Evolutionary conservation across 2,329 filamentous ascomycete species (phyloP).

Genomic region (Decorospora gaudefroyi): DNA sequence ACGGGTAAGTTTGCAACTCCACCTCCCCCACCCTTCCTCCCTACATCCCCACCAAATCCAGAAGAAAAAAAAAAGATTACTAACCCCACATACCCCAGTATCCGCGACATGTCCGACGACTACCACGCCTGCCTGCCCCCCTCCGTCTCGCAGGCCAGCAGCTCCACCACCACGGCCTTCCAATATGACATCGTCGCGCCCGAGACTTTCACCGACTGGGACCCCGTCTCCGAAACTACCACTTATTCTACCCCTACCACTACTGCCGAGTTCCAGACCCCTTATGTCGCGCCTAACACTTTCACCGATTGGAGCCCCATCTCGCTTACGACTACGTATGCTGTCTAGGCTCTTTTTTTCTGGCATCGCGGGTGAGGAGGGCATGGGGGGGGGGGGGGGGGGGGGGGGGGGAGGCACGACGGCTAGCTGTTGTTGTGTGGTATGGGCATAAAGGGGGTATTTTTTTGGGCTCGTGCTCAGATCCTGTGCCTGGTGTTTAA

Average conservation of each 20-base stretch:
- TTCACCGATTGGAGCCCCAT: background rate
- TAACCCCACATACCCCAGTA: background rate
- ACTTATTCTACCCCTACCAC: background rate
- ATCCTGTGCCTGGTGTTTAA: too few species aligned
- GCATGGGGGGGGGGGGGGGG: too few species aligned
- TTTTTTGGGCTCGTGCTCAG: too few species aligned
- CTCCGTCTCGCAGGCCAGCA: background rate
- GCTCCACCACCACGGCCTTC: background rate
- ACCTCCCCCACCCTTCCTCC: too few species aligned
- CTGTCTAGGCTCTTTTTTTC: too few species aligned
- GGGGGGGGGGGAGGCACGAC: too few species aligned
- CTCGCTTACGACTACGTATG: background rate
- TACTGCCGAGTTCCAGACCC: background rate
- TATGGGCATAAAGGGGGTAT: too few species aligned
- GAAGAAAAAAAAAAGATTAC: too few species aligned
- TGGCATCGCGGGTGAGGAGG: too few species aligned
- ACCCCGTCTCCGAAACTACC: background rate
- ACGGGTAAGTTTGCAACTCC: background rate
- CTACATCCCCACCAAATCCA: too few species aligned
- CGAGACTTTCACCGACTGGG: constrained; percentile 2
- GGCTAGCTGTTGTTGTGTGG: too few species aligned
- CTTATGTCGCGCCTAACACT: background rate
- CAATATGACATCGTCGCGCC: background rate
- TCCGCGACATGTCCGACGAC: background rate
- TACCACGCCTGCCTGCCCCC: constrained; percentile 3